phyloP scores from a whole-genome alignment of 257 asterid genomes.

The Solanum bulbocastanum region DNA sequence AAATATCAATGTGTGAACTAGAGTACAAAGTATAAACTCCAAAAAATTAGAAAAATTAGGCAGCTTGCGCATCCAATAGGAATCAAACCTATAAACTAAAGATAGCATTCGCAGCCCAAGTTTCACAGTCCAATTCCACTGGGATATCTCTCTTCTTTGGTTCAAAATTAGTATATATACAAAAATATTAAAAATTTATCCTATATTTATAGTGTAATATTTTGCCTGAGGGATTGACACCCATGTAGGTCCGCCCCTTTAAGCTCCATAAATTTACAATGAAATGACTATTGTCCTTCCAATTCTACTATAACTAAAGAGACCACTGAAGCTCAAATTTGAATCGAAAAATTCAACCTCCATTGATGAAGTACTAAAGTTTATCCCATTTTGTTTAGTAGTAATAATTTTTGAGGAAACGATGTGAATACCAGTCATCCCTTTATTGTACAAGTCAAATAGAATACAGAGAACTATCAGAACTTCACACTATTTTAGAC shows the following conservation, averaged over 20 bases:
- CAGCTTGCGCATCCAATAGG: not conserved
- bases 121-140: not conserved
- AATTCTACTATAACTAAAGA: not conserved
- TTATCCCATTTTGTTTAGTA: not conserved
- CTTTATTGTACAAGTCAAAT: not conserved
- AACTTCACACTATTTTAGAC: not conserved
- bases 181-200: not conserved
- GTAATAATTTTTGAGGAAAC: not conserved
- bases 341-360: not conserved
- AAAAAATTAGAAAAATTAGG: too few species aligned
- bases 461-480: not conserved
- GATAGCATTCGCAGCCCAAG: too few species aligned
- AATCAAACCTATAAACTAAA: not conserved
- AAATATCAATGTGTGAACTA: not conserved
- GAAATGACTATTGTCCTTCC: not conserved
- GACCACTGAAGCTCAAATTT: not conserved
- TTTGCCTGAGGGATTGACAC: not conserved
- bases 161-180: too few species aligned
- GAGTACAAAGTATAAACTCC: not conserved
- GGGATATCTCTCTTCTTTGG: not conserved
- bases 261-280: not conserved
- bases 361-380: not conserved
- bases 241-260: not conserved
- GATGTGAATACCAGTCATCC: not conserved
- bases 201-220: too few species aligned